Conservation (phyloP, 164 flowering plant genomes). For the Aristolochia contorta region DNA sequence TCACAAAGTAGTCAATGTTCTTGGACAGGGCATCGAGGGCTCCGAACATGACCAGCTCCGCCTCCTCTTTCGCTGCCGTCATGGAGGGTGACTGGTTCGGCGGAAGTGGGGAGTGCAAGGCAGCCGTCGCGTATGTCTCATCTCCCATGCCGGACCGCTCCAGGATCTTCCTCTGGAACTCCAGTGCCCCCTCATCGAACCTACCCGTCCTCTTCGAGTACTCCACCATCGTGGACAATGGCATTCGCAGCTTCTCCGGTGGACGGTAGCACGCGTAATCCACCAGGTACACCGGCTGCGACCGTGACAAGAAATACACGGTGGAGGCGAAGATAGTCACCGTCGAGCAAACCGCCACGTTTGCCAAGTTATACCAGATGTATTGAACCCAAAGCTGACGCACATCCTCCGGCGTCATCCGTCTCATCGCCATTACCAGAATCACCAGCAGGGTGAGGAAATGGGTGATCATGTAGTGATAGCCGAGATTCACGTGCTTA, state of each 20-base stretch:
- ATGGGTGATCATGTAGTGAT: constrained; percentile 49
- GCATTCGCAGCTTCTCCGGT: constrained; percentile 10
- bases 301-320: constrained; percentile 32
- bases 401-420: constrained; percentile 36
- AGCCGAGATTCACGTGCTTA: constrained; percentile 65
- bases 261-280: constrained; percentile 33
- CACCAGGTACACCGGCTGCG: constrained; percentile 27
- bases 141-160: constrained; percentile 17
- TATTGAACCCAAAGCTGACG: constrained; percentile 51
- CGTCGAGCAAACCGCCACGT: constrained; percentile 33
- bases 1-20: no score
- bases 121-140: constrained; percentile 12
- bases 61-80: no score
- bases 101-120: constrained; percentile 11
- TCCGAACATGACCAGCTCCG: no score
- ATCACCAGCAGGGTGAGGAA: constrained; percentile 42
- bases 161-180: constrained; percentile 17
- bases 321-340: constrained; percentile 30
- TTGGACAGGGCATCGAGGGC: no score
- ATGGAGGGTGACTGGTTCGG: neutral
- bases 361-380: constrained; percentile 39
- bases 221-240: constrained; percentile 8
- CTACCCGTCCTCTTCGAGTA: constrained; percentile 10
- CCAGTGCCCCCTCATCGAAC: constrained; percentile 5
- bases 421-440: constrained; percentile 41